Percentiles rank a stretch among this genome's conserved stretches.
Conservation (phyloP, 75 land plant species). For the Gnetum montanum region DNA sequence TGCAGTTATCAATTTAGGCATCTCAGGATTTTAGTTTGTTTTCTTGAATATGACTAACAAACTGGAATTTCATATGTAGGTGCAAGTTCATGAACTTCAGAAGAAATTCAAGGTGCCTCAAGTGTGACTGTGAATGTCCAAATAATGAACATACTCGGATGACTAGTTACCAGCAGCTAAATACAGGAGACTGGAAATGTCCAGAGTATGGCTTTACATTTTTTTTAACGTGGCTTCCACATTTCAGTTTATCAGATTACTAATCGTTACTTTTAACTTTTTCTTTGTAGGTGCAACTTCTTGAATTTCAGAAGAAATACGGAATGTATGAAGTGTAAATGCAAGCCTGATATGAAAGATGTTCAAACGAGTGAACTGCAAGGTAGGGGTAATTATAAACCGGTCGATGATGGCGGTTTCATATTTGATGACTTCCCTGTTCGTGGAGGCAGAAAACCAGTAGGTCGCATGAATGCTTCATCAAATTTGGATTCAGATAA, state of each 20-base stretch:
- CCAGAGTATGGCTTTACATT: slow-evolving; percentile 17
- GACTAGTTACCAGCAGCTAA: slow-evolving; percentile 8
- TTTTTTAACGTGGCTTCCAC: not conserved
- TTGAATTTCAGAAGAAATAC: slow-evolving; percentile 51
- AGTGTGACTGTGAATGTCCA: slow-evolving; percentile 22
- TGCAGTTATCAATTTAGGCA: too few species aligned
- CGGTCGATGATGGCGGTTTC: not conserved
- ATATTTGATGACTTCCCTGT: slow-evolving; percentile 4
- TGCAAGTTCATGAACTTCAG: slow-evolving; percentile 30
- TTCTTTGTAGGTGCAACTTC: slow-evolving; percentile 54
- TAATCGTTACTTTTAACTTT: slow-evolving; percentile 2
- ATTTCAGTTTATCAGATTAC: too few species aligned
- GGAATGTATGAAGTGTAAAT: slow-evolving; percentile 48
- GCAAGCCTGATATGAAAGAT: slow-evolving; percentile 12
- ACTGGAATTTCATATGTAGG: slow-evolving; percentile 8
- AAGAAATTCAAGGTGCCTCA: slow-evolving; percentile 19
- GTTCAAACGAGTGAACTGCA: not conserved
- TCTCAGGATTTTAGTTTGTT: too few species aligned
- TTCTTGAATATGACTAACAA: not conserved
- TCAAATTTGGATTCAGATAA: not conserved
- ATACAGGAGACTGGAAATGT: slow-evolving; percentile 35
- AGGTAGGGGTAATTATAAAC: not conserved
- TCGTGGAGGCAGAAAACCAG: slow-evolving; percentile 1
- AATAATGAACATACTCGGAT: not conserved
- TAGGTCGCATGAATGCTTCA: not conserved